Evolutionary conservation across 1,139 yeast species (phyloP), one percentile per base, ranked within the genome.

Genomic region (Starmera stellimalicola): DNA sequence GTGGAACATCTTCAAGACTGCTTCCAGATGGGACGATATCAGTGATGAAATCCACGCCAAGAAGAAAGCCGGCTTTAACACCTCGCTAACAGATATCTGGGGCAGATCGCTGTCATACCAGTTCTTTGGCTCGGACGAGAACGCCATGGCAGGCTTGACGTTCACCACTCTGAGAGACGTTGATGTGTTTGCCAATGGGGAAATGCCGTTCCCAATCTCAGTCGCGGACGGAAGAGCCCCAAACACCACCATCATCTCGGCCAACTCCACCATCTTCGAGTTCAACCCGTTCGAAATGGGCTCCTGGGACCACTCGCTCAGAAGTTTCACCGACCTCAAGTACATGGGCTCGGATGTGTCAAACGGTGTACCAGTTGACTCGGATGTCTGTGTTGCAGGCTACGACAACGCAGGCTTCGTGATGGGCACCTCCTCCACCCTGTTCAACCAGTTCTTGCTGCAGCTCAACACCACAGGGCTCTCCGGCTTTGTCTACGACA

Each of bases 51-150:
- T 82, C 20, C 62, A 65, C 16, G 73, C 48, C 20, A 87, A 88
- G 57, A 58, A 63, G 38, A 65, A 74, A 27, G 94, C 94, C 1
- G 95, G 95, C 2, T 88, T 69, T 57, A 77, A 79, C 34, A 62
- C 77, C 23, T 73, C 88, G 6, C 48, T 88, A 36, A 85, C 95
- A n/a, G 96, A 87, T 60, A 71, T 82, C 41, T 88, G 96, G 96
- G 94, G 93, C n/a, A 66, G 94, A 51, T 79, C 85, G 1, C 63
- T 87, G 34, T 72, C 93, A 1, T 72, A 78, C 50, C 94, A 84
- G 57, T 79, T 80, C 53, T 76, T 87, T 52, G 63, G 78, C 38
- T 63, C 64, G 36, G 61, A 64, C 33, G 54, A 67, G 25, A 69
- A 73, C 42, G 73, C 71, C 36, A 84, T 82, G 36, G 77, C 71